Evolutionary conservation across 2,329 filamentous ascomycete species (phyloP).

Genomic region (Aspergillus caelatus): DNA sequence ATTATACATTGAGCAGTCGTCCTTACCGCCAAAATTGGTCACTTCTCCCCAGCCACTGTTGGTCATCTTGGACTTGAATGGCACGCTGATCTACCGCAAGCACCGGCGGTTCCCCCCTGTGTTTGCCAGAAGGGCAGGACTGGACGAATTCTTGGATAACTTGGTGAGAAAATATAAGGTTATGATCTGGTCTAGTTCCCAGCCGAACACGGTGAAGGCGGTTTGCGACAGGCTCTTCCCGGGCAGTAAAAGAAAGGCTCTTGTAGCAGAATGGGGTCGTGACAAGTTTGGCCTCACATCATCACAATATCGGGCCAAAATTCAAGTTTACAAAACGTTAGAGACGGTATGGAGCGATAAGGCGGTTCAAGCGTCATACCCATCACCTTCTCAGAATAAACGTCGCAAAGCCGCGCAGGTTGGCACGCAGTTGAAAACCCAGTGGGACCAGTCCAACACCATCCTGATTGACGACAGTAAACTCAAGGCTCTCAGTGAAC

Average conservation of each 20-base stretch:
- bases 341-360: constrained; percentile 67
- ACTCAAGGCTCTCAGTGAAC: constrained; percentile 80
- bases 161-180: constrained; percentile 75
- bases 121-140: constrained; percentile 69
- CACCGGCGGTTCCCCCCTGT: constrained; percentile 51
- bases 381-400: constrained; percentile 20
- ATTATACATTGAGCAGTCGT: constrained; percentile 63
- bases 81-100: constrained; percentile 78
- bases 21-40: constrained; percentile 46
- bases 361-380: constrained; percentile 47
- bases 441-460: constrained; percentile 83
- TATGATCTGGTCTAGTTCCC: constrained; percentile 89
- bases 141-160: constrained; percentile 71
- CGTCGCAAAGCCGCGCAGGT: constrained; percentile 7
- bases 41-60: constrained; percentile 65
- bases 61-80: constrained; percentile 89
- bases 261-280: constrained; percentile 77
- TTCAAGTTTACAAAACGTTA: constrained; percentile 90
- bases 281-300: constrained; percentile 70
- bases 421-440: constrained; percentile 48
- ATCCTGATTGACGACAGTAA: constrained; percentile 83
- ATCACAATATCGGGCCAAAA: constrained; percentile 67
- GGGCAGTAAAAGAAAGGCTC: constrained; percentile 52
- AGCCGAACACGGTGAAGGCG: constrained; percentile 67
- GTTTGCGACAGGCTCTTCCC: constrained; percentile 64